Evolutionary conservation across 352 stramenopile species (phyloP), one percentile per base, ranked within the genome.

Genomic region (Paralagenidium karlingii): DNA sequence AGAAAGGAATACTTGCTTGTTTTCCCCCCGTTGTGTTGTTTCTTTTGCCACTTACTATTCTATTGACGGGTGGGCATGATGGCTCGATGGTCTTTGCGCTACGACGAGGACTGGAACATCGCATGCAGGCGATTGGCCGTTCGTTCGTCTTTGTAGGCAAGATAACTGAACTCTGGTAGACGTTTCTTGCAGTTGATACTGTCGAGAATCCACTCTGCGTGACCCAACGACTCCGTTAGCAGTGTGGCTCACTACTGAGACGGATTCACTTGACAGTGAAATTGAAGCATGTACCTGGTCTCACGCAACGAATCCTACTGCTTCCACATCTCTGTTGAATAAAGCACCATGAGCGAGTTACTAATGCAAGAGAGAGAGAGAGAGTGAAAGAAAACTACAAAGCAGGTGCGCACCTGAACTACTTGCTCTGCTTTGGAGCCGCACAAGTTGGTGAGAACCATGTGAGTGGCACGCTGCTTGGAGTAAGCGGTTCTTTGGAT

Each of bases 201-300:
- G 40, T 83, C 55, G n/a, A 86, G 38, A 22, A 88, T 68, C 77
- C 77, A 90, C 27, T 86, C 68, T 80, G 43, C n/a, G n/a, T 29
- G 9, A 28, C 27, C 5, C 10, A 13, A 25, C 11, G 16, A n/a
- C n/a, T n/a, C n/a, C n/a, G n/a, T n/a, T n/a, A n/a, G n/a, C n/a
- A n/a, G n/a, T n/a, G n/a, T n/a, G n/a, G n/a, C n/a, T n/a, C n/a
- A n/a, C n/a, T n/a, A n/a, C n/a, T n/a, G n/a, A n/a, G n/a, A n/a
- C n/a, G n/a, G n/a, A n/a, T n/a, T n/a, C n/a, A n/a, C n/a, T n/a
- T n/a, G n/a, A n/a, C n/a, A n/a, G n/a, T n/a, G n/a, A n/a, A n/a
- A n/a, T 34, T 33, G 15, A 25, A 24, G 16, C 10, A 31, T 22
- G 16, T 43, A 87, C 68, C 74, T 62, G 66, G 55, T 24, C 51